Evolutionary conservation across 2,329 filamentous ascomycete species (phyloP).

Genomic region (Trichoderma cornu-damae): DNA sequence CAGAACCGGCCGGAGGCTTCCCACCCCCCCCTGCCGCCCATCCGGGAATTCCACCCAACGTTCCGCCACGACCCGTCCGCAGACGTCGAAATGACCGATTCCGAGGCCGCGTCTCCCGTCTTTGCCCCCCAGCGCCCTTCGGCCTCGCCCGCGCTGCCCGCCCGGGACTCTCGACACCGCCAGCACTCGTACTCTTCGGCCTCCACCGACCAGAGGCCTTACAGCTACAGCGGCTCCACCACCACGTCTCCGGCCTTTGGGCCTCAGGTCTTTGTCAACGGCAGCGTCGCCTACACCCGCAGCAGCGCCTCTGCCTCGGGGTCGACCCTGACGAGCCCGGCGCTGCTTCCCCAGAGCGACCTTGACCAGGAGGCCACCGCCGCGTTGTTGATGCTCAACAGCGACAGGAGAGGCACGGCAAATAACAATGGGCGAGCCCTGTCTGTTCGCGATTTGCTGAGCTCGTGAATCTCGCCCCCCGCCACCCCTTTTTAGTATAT

Average conservation of each 20-base stretch:
- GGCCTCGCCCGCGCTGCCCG: slow-evolving; percentile 47
- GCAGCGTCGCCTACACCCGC: slow-evolving; percentile 34
- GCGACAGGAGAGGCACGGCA: slow-evolving; percentile 57
- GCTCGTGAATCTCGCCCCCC: too few species aligned
- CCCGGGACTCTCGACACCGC: slow-evolving; percentile 41
- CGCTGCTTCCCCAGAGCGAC: slow-evolving; percentile 51
- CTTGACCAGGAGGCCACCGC: slow-evolving; percentile 75
- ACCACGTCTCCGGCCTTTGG: slow-evolving; percentile 55
- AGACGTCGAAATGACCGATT: slow-evolving; percentile 59
- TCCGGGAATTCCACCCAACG: slow-evolving; percentile 37
- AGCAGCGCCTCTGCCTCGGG: slow-evolving; percentile 40
- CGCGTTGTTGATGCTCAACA: slow-evolving; percentile 82
- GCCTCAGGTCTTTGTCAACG: slow-evolving; percentile 36
- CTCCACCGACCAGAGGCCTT: slow-evolving; percentile 47
- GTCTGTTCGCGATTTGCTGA: slow-evolving; percentile 52
- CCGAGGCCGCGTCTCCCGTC: slow-evolving; percentile 45
- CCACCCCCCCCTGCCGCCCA: slow-evolving; percentile 32
- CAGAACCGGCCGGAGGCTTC: slow-evolving; percentile 27
- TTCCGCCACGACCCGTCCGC: slow-evolving; percentile 38
- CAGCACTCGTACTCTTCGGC: slow-evolving; percentile 52
- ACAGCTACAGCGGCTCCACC: slow-evolving; percentile 45
- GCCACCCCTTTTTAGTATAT: too few species aligned
- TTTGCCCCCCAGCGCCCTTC: slow-evolving; percentile 44
- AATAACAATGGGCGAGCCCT: slow-evolving; percentile 40
- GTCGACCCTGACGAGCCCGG: slow-evolving; percentile 56